Conservation (phyloP, 768 basidiomycete genomes). For the Cystobasidium onofrii region DNA sequence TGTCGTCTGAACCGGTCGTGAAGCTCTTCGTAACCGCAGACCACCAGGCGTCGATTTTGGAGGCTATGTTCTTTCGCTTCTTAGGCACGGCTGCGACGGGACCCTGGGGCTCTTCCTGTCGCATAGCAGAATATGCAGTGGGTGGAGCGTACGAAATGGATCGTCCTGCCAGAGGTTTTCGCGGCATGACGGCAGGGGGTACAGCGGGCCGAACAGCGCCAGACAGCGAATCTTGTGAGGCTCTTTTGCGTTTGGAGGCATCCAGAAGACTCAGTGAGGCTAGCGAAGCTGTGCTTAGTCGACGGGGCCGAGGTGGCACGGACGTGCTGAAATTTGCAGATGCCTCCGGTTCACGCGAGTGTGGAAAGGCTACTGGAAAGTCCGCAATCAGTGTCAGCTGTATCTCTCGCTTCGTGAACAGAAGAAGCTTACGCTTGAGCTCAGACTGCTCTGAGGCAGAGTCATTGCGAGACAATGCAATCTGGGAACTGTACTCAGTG, state of each 20-base stretch:
- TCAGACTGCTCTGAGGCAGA: neutral
- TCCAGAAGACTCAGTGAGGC: neutral
- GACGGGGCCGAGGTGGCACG: neutral
- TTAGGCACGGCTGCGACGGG: neutral
- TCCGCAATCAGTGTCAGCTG: neutral
- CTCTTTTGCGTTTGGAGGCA: neutral
- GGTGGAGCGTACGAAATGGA: slow-evolving; percentile 20
- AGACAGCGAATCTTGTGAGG: slow-evolving; percentile 8
- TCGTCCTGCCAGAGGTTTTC: neutral
- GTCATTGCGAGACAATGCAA: neutral
- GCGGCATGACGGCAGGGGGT: neutral
- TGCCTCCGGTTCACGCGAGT: neutral
- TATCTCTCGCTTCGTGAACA: neutral
- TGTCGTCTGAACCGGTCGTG: neutral
- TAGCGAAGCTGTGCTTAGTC: neutral
- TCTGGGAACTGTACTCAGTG: neutral
- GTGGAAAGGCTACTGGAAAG: neutral
- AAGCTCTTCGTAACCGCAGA: slow-evolving; percentile 41
- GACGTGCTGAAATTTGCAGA: neutral
- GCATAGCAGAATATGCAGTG: neutral
- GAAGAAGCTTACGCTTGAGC: neutral
- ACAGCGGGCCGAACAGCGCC: slow-evolving; percentile 1
- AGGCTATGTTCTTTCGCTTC: slow-evolving; percentile 36
- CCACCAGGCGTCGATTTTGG: slow-evolving; percentile 44
- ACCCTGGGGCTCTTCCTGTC: neutral